Conservation (phyloP, 2,329 filamentous ascomycete species). For the Trichophyton equinum region DNA sequence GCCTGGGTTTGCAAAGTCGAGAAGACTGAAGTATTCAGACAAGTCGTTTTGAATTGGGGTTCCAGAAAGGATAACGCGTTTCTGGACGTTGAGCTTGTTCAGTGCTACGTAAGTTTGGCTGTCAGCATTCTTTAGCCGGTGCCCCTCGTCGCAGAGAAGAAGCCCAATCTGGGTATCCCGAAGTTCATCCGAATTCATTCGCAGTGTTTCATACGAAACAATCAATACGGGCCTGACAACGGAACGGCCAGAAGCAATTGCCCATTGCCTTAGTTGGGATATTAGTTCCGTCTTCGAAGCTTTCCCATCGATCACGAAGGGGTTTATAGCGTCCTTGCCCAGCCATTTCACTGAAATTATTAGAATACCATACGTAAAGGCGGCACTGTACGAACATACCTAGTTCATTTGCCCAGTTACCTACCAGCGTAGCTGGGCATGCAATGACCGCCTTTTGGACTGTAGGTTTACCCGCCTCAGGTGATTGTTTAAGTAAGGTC, state of each 20-base stretch:
- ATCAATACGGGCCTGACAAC: constrained; percentile 90
- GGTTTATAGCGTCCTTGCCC: constrained; percentile 75
- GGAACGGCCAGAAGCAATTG: constrained; percentile 75
- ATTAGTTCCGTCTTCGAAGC: constrained; percentile 87
- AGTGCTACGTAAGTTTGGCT: constrained; percentile 88
- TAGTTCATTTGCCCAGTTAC: constrained; percentile 96
- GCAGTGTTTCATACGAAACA: constrained; percentile 91
- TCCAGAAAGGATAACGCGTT: constrained; percentile 87
- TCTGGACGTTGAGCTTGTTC: constrained; percentile 77
- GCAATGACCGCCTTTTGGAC: constrained; percentile 97
- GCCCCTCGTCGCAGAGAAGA: constrained; percentile 90
- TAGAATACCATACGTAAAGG: constrained; percentile 10
- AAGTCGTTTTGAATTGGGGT: constrained; percentile 97
- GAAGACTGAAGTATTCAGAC: constrained; percentile 92
- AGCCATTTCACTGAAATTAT: constrained; percentile 65
- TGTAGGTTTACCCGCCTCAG: constrained; percentile 82
- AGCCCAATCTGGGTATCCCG: constrained; percentile 83
- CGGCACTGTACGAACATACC: constrained; percentile 20
- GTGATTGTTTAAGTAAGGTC: constrained; percentile 91
- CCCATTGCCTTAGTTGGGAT: constrained; percentile 85
- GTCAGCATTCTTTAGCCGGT: constrained; percentile 92
- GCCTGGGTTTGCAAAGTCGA: constrained; percentile 92
- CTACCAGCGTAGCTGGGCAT: constrained; percentile 88
- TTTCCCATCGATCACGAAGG: constrained; percentile 95
- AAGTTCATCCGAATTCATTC: constrained; percentile 79